Evolutionary conservation across 805 yeast species (phyloP).

Genomic region (Kodamaea leandrae): DNA sequence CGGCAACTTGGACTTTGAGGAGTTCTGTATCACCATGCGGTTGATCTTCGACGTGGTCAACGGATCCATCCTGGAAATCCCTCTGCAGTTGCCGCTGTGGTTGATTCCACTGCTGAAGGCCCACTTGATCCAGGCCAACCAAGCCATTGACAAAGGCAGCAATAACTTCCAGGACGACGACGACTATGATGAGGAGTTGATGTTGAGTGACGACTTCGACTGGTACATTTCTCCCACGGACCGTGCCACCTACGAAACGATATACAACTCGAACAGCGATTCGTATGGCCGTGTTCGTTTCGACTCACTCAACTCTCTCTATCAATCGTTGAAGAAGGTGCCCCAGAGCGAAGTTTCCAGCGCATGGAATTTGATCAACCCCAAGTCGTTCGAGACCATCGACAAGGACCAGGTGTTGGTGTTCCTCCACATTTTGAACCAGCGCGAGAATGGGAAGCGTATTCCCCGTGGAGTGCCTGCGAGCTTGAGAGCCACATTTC

Average conservation of each 20-base stretch:
- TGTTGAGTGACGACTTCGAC: conserved; percentile 69
- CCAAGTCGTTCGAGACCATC: conserved; percentile 79
- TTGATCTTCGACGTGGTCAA: conserved; percentile 88
- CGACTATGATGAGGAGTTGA: conserved; percentile 64
- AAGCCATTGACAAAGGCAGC: conserved; percentile 47
- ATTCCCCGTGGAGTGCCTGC: conserved; percentile 96
- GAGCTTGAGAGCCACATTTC: conserved; percentile 84
- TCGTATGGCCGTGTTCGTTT: conserved; percentile 76
- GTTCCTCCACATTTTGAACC: conserved; percentile 86
- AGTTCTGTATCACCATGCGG: conserved; percentile 96
- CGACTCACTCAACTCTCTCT: conserved; percentile 66
- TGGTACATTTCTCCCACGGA: conserved; percentile 97
- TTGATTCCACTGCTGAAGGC: conserved; percentile 86
- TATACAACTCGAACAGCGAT: conserved; percentile 74
- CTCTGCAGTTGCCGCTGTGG: conserved; percentile 83
- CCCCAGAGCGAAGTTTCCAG: conserved; percentile 82
- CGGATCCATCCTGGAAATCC: conserved; percentile 56
- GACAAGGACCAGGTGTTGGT: conserved; percentile 92
- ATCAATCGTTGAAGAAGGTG: conserved; percentile 63
- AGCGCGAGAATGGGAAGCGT: conserved; percentile 77
- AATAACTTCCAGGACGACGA: conserved; percentile 22
- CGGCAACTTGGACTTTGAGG: conserved; percentile 92
- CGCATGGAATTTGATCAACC: conserved; percentile 95
- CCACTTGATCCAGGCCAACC: conserved; percentile 80
- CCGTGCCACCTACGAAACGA: conserved; percentile 69